Percentiles rank a stretch among this genome's conserved stretches.
These are phyloP conservation scores for Naegleria fowleri DNA, from an alignment of 208 protist genomes.

Conservation along the genomic window DNA sequence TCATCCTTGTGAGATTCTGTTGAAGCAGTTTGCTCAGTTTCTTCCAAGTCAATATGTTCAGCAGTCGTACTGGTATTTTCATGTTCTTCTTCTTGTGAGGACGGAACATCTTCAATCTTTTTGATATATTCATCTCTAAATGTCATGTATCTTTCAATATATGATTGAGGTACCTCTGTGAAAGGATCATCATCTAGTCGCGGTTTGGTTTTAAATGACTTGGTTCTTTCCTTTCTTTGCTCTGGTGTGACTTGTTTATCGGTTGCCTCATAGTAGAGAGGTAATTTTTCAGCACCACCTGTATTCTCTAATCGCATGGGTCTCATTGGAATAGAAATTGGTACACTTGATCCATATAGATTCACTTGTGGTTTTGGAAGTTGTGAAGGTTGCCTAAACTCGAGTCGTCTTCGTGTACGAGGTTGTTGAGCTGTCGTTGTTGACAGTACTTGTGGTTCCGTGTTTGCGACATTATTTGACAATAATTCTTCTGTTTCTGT, in stretches of 20 bases:
- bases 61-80: not conserved
- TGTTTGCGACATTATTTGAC: no score
- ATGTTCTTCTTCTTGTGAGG: no score
- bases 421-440: not conserved
- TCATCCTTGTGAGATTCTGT: not conserved
- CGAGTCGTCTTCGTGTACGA: not conserved
- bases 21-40: not conserved
- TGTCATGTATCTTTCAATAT: conserved; percentile 24
- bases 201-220: not conserved
- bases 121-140: conserved; percentile 12
- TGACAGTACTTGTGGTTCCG: not conserved
- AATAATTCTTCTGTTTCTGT: not conserved
- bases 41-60: not conserved
- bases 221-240: not conserved
- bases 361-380: not conserved
- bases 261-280: not conserved
- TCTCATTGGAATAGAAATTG: not conserved
- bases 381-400: not conserved
- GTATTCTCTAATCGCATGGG: not conserved
- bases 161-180: not conserved
- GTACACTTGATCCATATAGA: not conserved
- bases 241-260: not conserved
- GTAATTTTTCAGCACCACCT: not conserved
- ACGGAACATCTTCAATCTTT: not conserved
- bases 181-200: conserved; percentile 1